Evolutionary conservation across 2,329 filamentous ascomycete species (phyloP).

Genomic region (Aspergillus caelatus): DNA sequence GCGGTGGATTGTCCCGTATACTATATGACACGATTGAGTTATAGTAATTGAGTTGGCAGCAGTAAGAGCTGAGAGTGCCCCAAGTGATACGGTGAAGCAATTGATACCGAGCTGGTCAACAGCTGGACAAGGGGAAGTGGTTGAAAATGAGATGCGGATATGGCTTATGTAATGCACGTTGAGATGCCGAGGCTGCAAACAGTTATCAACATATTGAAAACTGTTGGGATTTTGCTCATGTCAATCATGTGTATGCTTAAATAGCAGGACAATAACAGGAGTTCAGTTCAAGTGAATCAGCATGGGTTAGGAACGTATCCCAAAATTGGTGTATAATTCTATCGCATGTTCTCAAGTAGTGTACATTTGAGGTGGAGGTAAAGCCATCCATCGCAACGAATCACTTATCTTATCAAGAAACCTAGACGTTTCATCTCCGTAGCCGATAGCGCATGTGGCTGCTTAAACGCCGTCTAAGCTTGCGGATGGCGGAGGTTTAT

Average conservation of each 20-base stretch:
- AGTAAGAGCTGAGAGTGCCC: neutral
- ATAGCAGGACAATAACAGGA: neutral
- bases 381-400: neutral
- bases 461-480: neutral
- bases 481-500: neutral
- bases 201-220: neutral
- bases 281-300: neutral
- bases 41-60: neutral
- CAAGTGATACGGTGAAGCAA: neutral
- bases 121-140: neutral
- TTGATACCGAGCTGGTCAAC: neutral
- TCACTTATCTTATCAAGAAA: neutral
- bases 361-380: neutral
- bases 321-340: neutral
- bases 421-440: neutral
- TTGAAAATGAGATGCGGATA: neutral
- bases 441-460: neutral
- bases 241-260: neutral
- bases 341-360: neutral
- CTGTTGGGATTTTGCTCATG: neutral
- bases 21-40: neutral
- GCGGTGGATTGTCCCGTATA: neutral
- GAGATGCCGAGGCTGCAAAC: slow-evolving; percentile 4
- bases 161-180: slow-evolving; percentile 2
- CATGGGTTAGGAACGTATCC: neutral